phyloP scores from a whole-genome alignment of 2,329 filamentous ascomycete genomes.

The Xylariaceae sp. region DNA sequence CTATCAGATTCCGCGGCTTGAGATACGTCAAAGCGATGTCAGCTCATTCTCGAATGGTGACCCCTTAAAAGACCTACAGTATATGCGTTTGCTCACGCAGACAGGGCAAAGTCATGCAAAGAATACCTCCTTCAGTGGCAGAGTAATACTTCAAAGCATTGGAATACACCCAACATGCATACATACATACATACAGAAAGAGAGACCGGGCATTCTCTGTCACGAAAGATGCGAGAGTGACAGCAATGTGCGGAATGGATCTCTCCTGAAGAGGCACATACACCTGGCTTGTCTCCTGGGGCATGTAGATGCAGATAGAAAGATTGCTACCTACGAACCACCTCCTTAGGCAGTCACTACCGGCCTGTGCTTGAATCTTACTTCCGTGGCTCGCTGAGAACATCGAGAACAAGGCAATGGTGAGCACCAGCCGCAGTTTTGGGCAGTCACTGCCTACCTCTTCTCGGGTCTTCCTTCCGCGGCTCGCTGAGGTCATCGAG shows the following conservation, averaged over 20 bases:
- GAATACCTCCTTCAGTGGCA: background rate
- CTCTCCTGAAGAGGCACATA: background rate
- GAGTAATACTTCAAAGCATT: background rate
- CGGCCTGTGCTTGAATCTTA: too few species aligned
- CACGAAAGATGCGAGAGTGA: background rate
- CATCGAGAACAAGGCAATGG: too few species aligned
- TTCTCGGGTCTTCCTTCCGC: too few species aligned
- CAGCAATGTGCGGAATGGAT: background rate
- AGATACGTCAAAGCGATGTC: background rate
- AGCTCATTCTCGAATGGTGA: background rate
- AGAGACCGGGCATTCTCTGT: background rate
- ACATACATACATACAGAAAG: background rate
- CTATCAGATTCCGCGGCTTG: background rate
- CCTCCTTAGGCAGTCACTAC: too few species aligned
- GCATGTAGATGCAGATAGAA: too few species aligned
- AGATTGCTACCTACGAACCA: too few species aligned
- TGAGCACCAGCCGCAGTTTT: too few species aligned
- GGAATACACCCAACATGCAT: background rate
- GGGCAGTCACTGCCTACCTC: too few species aligned
- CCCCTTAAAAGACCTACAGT: background rate
- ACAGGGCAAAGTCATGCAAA: background rate
- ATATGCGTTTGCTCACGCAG: background rate
- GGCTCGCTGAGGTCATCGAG: too few species aligned
- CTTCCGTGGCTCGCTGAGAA: too few species aligned
- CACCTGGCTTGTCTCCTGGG: too few species aligned